A percentile compares a stretch with the other conserved stretches of the same genome.
phyloP scores from a whole-genome alignment of 2,329 filamentous ascomycete genomes.

The Cryphonectria parasitica region DNA sequence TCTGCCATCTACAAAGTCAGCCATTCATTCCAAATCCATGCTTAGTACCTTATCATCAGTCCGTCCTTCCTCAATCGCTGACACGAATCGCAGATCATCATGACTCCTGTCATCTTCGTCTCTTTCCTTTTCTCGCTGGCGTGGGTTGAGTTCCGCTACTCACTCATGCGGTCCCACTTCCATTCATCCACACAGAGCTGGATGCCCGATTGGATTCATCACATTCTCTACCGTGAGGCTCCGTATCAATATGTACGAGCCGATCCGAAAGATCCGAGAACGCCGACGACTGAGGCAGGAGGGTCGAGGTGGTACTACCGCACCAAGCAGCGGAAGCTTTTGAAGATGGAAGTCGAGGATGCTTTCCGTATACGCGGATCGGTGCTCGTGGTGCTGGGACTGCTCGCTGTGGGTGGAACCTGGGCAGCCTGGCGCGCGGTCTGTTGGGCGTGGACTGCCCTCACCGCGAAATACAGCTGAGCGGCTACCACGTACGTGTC shows the following conservation, averaged over 20 bases:
- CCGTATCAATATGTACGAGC: constrained; percentile 43
- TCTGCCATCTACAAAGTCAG: constrained; percentile 34
- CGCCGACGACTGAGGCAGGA: constrained; percentile 30
- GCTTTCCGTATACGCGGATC: constrained; percentile 63
- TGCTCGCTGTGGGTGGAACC: constrained; percentile 38
- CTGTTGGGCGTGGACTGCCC: constrained; percentile 28
- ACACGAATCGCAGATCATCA: constrained; percentile 45
- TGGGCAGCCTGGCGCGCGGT: constrained; percentile 38
- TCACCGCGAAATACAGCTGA: constrained; percentile 13
- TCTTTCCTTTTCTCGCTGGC: constrained; percentile 68
- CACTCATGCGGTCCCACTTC: constrained; percentile 51
- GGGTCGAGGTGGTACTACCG: constrained; percentile 52
- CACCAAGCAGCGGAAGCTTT: constrained; percentile 62
- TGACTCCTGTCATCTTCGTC: constrained; percentile 66
- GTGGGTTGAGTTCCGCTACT: constrained; percentile 63
- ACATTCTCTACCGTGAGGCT: constrained; percentile 45
- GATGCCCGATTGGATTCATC: constrained; percentile 47
- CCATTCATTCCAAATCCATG: background rate
- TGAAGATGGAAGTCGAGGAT: constrained; percentile 64
- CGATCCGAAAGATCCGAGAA: constrained; percentile 16
- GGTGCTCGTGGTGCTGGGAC: constrained; percentile 55
- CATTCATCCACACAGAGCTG: constrained; percentile 39
- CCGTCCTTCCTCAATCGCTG: background rate
- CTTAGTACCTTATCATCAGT: background rate
- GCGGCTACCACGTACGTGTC: background rate